Conservation (phyloP, 176 grass and related monocot species). For the Hyparrhenia diplandra region DNA sequence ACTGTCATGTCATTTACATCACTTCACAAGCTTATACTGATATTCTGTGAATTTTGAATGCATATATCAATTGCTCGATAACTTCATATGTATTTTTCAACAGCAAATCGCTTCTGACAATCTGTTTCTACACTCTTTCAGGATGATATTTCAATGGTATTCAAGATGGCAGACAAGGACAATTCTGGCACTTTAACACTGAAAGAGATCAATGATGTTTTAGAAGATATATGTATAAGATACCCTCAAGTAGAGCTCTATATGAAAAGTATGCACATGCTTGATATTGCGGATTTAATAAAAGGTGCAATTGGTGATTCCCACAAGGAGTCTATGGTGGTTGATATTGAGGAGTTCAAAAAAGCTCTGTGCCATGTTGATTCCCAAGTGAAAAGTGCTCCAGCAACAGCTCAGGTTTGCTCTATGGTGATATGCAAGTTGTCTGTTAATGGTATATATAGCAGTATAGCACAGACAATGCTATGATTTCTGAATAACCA, state of each 20-base stretch:
- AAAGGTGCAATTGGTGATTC: constrained; percentile 56
- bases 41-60: neutral
- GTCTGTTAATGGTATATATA: neutral
- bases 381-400: constrained; percentile 82
- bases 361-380: constrained; percentile 69
- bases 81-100: neutral
- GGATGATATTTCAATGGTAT: constrained; percentile 77
- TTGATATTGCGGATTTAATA: constrained; percentile 68
- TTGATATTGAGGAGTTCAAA: constrained; percentile 96
- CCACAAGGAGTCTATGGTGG: constrained; percentile 52
- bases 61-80: neutral
- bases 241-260: constrained; percentile 96
- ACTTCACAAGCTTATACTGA: neutral
- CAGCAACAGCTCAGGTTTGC: constrained; percentile 88
- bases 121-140: constrained; percentile 28
- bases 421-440: neutral
- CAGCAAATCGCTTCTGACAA: neutral
- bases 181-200: constrained; percentile 79
- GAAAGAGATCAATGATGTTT: constrained; percentile 71
- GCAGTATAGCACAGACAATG: neutral
- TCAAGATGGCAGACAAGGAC: constrained; percentile 69
- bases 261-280: constrained; percentile 91
- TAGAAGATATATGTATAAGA: constrained; percentile 81
- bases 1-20: neutral
- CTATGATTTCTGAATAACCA: constrained; percentile 6